Base-by-base conservation (phyloP, 345 rosid species). In the Linum trigynum region DNA sequence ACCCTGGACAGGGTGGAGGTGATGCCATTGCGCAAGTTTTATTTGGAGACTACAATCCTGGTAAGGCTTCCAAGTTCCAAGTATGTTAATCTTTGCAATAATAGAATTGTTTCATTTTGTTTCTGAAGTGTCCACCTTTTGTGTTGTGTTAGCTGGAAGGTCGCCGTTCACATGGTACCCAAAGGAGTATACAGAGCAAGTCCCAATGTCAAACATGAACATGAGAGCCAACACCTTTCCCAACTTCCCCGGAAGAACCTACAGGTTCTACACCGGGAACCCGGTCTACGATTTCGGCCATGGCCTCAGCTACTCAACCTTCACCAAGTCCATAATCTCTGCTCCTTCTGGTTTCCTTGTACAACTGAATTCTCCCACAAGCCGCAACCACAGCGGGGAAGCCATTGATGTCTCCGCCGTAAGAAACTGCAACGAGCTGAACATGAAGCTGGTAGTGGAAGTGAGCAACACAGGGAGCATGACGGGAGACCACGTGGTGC, bases 201-300 rank as follows among this genome's bases (percentile, higher is more conserved):
- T 75, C 3, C 74, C 74, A 23, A 75, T 75, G 78, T 70, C 78
- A 17, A 17, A 70, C 41, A 75, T 75, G 78, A 62, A 56, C 5
- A 75, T 75, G 78, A 59, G 78, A 38, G 10, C 78, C 16, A 70
- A 57, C 69, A 9, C 3, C 36, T 59, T 69, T 32, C 66, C 38
- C 2, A 67, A 64, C 14, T 70, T 70, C 38, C 78, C 74, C 0
- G 78, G 78, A 39, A 57, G 78, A 60, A 75, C 78, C 55, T 75
- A 75, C 2, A 77, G 92, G 59, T 92, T 89, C 74, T 92, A 92
- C 65, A 80, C 78, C 11, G 98, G 97, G 14, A 82, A 81, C 4
- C 87, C 86, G 1, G 91, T 92, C 39, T 92, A 87, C 78, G 82
- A 91, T 53, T 92, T 92, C 4, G 98, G 98, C 1, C 83, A 89